Conservation (phyloP, 169 alveolate genomes). For the Cryptosporidium parvum region DNA sequence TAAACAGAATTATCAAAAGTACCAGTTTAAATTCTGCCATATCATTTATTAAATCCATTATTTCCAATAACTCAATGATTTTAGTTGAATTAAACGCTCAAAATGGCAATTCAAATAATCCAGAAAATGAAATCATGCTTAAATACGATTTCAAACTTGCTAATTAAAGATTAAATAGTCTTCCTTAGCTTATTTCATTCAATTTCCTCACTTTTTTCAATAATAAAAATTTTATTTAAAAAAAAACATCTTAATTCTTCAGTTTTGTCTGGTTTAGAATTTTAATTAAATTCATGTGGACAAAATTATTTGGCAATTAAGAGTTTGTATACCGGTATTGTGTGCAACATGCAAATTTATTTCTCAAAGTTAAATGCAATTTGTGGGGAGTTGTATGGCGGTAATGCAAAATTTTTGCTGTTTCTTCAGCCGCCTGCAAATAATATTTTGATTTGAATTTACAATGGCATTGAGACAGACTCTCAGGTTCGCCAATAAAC, state of each 20-base stretch:
- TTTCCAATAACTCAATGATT: slow-evolving; percentile 39
- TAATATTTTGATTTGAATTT: not conserved
- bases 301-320: not conserved
- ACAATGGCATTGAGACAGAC: not conserved
- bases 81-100: slow-evolving; percentile 12
- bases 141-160: slow-evolving; percentile 13
- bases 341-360: slow-evolving; percentile 8
- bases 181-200: not conserved
- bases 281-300: slow-evolving; percentile 5
- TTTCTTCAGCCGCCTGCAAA: not conserved
- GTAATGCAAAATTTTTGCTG: not conserved
- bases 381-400: not conserved
- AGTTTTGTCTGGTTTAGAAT: not conserved
- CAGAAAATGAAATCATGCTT: not conserved
- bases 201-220: not conserved
- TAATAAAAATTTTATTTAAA: too few species aligned
- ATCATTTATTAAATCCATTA: not conserved
- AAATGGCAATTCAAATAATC: not conserved
- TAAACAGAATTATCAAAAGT: not conserved
- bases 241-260: not conserved
- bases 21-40: slow-evolving; percentile 5
- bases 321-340: slow-evolving; percentile 2
- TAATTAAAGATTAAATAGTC: not conserved
- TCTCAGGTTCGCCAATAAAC: not conserved
- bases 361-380: not conserved